Evolutionary conservation across 2,329 filamentous ascomycete species (phyloP), one percentile per base, ranked within the genome.

Genomic region (Xylaria sp.): DNA sequence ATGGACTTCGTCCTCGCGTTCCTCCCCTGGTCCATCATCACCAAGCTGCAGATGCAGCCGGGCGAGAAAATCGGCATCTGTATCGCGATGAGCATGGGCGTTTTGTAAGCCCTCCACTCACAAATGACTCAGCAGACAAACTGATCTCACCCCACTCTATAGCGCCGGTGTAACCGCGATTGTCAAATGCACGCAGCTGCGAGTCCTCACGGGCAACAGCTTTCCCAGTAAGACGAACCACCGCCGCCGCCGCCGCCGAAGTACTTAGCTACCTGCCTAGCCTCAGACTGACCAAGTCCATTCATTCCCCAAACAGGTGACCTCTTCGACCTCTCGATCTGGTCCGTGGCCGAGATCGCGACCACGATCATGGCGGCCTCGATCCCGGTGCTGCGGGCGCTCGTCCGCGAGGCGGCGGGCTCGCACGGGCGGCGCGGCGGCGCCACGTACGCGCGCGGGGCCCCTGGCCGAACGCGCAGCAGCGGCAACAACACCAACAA

Each of bases 1-100:
- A 60, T 71, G 44, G 73, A 76, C 29, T 68, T 75, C n/a, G 62
- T 72, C 17, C 63, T 75, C 2, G 70, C 72, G 1, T 44, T 67
- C 2, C 57, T 75, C 19, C 73, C 74, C 1, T 76, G 73, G 73
- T 54, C 66, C 6, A 69, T 74, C 50, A 66, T 74, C 18, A 65
- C 64, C 57, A 61, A 67, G 9, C 52, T 74, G 7, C 66, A 72
- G 13, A 74, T 75, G 63, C 67, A 62, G 20, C 66, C 61, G 26
- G 71, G 69, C 40, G 72, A 74, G 20, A 75, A 74, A 48, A 61
- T 72, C 19, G 66, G 69, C 3, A 68, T 75, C 8, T 68, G 67
- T 1, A 48, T 69, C 8, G 71, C 69, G 11, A 68, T 75, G 61
- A 74, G 72, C 44, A 63, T 75, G 26, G 71, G 70, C 9, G 57